A percentile compares a stretch with the other conserved stretches of the same genome.
These are phyloP conservation scores for Pseudovirgaria hyperparasitica DNA, from an alignment of 2,329 filamentous ascomycete genomes.

Conservation along the genomic window DNA sequence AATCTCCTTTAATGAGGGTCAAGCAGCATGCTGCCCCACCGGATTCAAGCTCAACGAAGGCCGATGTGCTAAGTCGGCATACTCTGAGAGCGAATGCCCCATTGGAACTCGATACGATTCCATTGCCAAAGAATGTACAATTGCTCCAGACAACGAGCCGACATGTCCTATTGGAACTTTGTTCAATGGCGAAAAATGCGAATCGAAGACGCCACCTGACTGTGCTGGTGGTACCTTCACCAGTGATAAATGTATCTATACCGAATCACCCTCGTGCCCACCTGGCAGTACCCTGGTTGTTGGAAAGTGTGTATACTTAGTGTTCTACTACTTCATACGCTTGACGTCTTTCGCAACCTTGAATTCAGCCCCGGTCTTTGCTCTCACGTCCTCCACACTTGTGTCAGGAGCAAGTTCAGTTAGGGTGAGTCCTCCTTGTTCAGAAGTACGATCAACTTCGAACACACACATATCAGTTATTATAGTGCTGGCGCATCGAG, in stretches of 20 bases:
- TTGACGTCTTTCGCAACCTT: constrained; percentile 63
- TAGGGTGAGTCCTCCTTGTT: constrained; percentile 54
- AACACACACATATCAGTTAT: constrained; percentile 29
- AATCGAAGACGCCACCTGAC: not conserved
- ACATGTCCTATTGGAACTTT: no score
- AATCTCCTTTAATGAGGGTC: no score
- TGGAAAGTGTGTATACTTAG: not conserved
- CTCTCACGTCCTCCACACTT: constrained; percentile 72
- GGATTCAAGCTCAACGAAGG: no score
- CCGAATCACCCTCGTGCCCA: not conserved
- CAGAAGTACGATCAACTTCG: constrained; percentile 60
- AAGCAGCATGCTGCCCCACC: no score
- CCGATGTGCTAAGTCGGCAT: no score
- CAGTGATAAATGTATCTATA: not conserved
- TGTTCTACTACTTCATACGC: constrained; percentile 45
- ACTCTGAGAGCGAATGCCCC: no score
- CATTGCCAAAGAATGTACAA: no score
- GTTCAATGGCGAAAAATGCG: not conserved
- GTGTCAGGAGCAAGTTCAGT: constrained; percentile 77
- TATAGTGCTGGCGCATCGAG: constrained; percentile 23
- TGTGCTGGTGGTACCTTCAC: not conserved
- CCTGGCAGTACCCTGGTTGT: not conserved
- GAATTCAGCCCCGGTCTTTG: constrained; percentile 79
- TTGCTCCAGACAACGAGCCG: no score
- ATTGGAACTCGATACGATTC: no score